Conservation (phyloP, 805 yeast species). For the Candida stauntonica region DNA sequence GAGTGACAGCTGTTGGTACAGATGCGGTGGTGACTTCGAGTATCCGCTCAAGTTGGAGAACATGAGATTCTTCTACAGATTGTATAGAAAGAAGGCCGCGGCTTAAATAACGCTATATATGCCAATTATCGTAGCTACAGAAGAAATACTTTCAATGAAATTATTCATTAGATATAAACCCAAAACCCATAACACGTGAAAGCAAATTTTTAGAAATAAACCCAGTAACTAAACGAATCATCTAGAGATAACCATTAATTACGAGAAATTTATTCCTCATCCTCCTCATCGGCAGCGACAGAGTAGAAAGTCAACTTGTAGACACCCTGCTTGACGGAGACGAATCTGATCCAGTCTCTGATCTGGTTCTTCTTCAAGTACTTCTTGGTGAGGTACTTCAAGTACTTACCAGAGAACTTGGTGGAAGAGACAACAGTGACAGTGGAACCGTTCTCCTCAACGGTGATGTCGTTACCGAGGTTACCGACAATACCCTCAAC, state of each 20-base stretch:
- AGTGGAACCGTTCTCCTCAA: slow-evolving; percentile 84
- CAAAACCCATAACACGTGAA: slow-evolving; percentile 17
- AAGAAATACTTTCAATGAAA: slow-evolving; percentile 9
- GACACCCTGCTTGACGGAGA: slow-evolving; percentile 89
- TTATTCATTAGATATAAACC: slow-evolving; percentile 19
- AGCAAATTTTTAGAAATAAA: slow-evolving; percentile 10
- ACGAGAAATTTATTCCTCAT: slow-evolving; percentile 66
- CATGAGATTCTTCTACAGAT: slow-evolving; percentile 80
- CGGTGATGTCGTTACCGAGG: slow-evolving; percentile 92
- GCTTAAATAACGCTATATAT: slow-evolving; percentile 22
- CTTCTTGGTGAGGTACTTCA: slow-evolving; percentile 99
- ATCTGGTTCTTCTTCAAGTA: slow-evolving; percentile 99
- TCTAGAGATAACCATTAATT: slow-evolving; percentile 17
- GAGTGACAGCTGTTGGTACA: slow-evolving; percentile 80
- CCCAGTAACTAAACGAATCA: slow-evolving; percentile 15
- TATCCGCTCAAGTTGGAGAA: slow-evolving; percentile 75
- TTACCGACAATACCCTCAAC: slow-evolving; percentile 95
- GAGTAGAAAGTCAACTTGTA: slow-evolving; percentile 99
- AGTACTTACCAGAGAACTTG: slow-evolving; percentile 99
- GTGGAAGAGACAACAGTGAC: slow-evolving; percentile 85
- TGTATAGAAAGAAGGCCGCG: slow-evolving; percentile 48
- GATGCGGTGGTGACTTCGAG: slow-evolving; percentile 47
- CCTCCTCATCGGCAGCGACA: slow-evolving; percentile 95
- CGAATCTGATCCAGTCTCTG: slow-evolving; percentile 99
- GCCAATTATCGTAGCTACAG: slow-evolving; percentile 1